Percentiles rank a stretch among this genome's conserved stretches.
phyloP scores from a whole-genome alignment of 225 moss, liverwort and hornwort species.

The Neckera pumila region DNA sequence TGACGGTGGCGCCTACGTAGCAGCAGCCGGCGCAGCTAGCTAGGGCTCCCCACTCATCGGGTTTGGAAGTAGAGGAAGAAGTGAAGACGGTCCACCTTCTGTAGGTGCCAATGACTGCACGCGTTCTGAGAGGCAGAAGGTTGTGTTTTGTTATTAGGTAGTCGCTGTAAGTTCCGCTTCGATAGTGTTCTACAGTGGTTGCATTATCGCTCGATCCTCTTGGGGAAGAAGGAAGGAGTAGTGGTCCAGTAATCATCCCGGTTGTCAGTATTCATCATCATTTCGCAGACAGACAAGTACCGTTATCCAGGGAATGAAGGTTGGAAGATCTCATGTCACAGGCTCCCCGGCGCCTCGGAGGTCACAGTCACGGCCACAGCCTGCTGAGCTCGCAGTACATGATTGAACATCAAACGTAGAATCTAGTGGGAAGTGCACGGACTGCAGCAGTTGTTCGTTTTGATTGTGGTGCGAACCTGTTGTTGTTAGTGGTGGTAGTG shows the following conservation, averaged over 20 bases:
- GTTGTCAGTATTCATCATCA: slow-evolving; percentile 36
- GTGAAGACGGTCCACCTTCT: background rate
- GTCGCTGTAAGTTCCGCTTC: background rate
- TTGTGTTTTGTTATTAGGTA: slow-evolving; percentile 33
- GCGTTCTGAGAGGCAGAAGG: slow-evolving; percentile 21
- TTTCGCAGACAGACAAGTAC: slow-evolving; percentile 20
- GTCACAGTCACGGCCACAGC: slow-evolving; percentile 1
- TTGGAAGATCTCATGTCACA: slow-evolving; percentile 6
- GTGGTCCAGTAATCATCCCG: slow-evolving; percentile 8
- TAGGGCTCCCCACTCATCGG: background rate
- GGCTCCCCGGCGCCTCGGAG: background rate
- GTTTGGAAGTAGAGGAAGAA: background rate
- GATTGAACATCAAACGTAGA: slow-evolving; percentile 28
- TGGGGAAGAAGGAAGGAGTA: background rate
- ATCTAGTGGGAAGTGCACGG: slow-evolving; percentile 12
- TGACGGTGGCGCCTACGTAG: slow-evolving; percentile 16
- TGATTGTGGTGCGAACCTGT: background rate
- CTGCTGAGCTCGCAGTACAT: slow-evolving; percentile 10
- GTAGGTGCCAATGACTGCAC: slow-evolving; percentile 35
- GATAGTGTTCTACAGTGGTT: background rate
- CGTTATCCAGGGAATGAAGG: slow-evolving; percentile 23
- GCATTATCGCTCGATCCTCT: background rate
- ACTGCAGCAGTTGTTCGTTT: background rate
- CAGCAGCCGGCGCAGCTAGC: background rate
- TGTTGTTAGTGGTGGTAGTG: background rate